Evolutionary conservation across 2,329 filamentous ascomycete species (phyloP).

Genomic region (Pseudopithomyces maydicus): DNA sequence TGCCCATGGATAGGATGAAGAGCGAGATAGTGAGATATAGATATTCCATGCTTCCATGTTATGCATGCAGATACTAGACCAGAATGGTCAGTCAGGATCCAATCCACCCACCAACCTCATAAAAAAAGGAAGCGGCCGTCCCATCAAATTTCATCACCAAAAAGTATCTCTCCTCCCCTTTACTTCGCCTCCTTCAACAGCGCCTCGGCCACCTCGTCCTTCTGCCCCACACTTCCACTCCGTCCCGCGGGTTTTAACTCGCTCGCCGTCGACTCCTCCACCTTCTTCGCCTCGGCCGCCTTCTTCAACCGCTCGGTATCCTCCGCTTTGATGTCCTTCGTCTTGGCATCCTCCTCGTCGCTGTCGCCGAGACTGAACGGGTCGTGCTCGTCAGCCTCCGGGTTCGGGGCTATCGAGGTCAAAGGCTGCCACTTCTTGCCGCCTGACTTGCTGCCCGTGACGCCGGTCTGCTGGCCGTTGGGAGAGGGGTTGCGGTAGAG

Average conservation of each 20-base stretch:
- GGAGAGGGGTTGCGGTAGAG: slow-evolving; percentile 63
- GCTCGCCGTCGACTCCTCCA: slow-evolving; percentile 25
- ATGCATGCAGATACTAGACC: too few species aligned
- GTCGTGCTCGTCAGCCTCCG: slow-evolving; percentile 82
- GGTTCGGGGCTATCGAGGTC: slow-evolving; percentile 80
- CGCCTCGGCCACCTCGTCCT: slow-evolving; percentile 53
- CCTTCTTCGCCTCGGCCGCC: slow-evolving; percentile 46
- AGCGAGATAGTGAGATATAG: too few species aligned
- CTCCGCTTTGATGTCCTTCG: slow-evolving; percentile 63
- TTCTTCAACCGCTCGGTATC: slow-evolving; percentile 58
- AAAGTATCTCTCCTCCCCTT: neutral
- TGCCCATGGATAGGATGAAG: too few species aligned
- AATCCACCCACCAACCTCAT: too few species aligned
- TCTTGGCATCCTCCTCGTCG: slow-evolving; percentile 82
- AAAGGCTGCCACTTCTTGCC: slow-evolving; percentile 99
- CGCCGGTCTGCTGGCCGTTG: slow-evolving; percentile 28
- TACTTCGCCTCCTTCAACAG: slow-evolving; percentile 47
- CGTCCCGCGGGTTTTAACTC: slow-evolving; percentile 46
- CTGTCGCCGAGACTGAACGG: slow-evolving; percentile 96
- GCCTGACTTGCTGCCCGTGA: slow-evolving; percentile 44
- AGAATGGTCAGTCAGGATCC: too few species aligned
- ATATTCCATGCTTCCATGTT: too few species aligned
- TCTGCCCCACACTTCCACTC: slow-evolving; percentile 50
- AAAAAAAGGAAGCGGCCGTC: too few species aligned
- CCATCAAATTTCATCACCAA: too few species aligned